Base-by-base conservation (phyloP, 345 rosid genomes). In the Gossypium bickii region DNA sequence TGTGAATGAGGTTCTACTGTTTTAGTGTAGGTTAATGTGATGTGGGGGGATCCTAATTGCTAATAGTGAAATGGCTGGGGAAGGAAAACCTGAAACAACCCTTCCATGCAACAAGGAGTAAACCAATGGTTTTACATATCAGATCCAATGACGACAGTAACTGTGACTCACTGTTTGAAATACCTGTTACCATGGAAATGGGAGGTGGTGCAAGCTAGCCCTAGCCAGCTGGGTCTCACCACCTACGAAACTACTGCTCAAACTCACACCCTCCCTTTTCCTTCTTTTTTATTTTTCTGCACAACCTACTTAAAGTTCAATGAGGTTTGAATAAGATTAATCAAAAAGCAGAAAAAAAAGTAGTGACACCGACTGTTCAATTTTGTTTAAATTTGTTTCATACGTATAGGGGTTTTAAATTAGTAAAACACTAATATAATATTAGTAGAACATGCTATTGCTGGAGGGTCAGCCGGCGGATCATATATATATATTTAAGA, bases 71-170 rank as follows among this genome's bases (percentile, higher is more conserved):
- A 65, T 24, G 44, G 56, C 18, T 60, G 51, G 72, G 56, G 41
- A 75, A 71, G 71, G 15, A 74, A 68, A 80, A 44, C 76, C 49
- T 74, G 77, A 77, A 48, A 55, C 63, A 49, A 67, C 49, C 1
- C 77, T 74, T 67, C 67, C 68, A 73, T 73, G 74, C 74, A 67
- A 76, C 73, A 76, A 75, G 34, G 47, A 67, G 56, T 22, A 13
- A 15, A 13, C 18, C 44, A 18, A 17, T 18, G 41, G 69, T 72
- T 17, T 79, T 78, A 62, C 70, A 63, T 71, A 77, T 71, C 56
- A 78, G 77, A 78, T 80, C 80, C 82, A 76, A 71, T 71, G 78
- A 66, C 43, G 18, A 18, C 44, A 44, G 71, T 20, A 9, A 83
- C 82, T 62, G 69, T 34, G 69, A 44, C 56, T 66, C 22, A 61